Evolutionary conservation across 768 basidiomycete genomes (phyloP), one percentile per base, ranked within the genome.

Genomic region (Russula emetica): DNA sequence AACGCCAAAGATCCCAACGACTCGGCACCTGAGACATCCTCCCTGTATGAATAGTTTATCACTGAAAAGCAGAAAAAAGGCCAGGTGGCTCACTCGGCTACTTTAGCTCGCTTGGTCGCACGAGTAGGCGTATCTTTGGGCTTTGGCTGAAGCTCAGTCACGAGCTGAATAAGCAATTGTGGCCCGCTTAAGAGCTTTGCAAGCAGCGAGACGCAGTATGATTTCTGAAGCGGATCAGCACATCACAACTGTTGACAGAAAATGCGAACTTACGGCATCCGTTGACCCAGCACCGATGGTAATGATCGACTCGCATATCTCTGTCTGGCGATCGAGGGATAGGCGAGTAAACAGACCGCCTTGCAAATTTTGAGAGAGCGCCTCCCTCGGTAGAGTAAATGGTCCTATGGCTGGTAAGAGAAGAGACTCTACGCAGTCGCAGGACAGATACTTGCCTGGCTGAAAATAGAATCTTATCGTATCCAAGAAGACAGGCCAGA

Each of bases 51-150:
- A 60, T 44, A 11, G n/a, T 24, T 57, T 32, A 54, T 28, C 28
- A 28, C 5, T 13, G 2, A 13, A 24, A 24, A 5, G 6, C 22
- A 34, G 24, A 44, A 18, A 52, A 16, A 22, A 13, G 7, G n/a
- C 24, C 22, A 24, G 26, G 24, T 40, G 7, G 38, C 80, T 36
- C 68, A 90, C 88, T 77, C 78, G 10, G 82, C 76, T 8, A 84
- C 72, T 70, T 85, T 90, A 11, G 79, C 77, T 22, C 89, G 82
- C 75, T 94, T 94, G 52, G 76, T 78, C 1, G 82, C 81, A 16
- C 83, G 84, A 10, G 81, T 75, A 16, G 74, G 75, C 6, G 71
- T 69, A 24, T 78, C 78, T 24, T 71, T 70, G 2, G 76, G 72
- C 22, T 71, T 70, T 2, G 85, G 86, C 61, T 81, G 81, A 32